A percentile compares a stretch with the other conserved stretches of the same genome.
Evolutionary conservation across 495 filamentous ascomycete species (phyloP).

Genomic region (Penicillium cinerascens): DNA sequence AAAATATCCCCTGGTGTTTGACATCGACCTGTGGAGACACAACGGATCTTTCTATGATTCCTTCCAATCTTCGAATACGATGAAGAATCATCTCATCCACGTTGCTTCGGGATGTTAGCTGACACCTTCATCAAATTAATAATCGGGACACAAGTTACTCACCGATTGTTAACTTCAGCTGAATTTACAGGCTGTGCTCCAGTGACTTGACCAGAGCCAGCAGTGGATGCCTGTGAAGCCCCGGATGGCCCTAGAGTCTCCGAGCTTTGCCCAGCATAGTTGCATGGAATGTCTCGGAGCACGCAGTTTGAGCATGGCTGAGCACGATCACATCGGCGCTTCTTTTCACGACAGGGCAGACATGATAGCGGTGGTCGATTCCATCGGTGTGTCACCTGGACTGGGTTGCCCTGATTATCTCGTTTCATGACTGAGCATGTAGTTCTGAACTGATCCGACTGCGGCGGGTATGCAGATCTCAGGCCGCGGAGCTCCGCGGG

Average conservation of each 20-base stretch:
- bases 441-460: not conserved
- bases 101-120: conserved; percentile 5
- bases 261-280: conserved; percentile 10
- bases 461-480: not conserved
- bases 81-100: conserved; percentile 11
- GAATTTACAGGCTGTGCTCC: not conserved
- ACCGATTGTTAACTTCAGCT: conserved; percentile 1
- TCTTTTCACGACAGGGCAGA: conserved; percentile 23
- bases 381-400: conserved; percentile 16
- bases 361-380: conserved; percentile 21
- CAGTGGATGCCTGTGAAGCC: not conserved
- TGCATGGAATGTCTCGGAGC: conserved; percentile 18
- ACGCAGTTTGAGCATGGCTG: conserved; percentile 31
- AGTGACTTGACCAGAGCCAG: not conserved
- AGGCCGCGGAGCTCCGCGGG: conserved; percentile 12
- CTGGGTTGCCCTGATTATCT: conserved; percentile 7
- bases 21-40: not conserved
- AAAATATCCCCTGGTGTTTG: not conserved
- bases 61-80: conserved; percentile 12
- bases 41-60: not conserved
- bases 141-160: not conserved
- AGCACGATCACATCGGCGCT: conserved; percentile 25
- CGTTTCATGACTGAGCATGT: conserved; percentile 16
- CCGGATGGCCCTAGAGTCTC: not conserved
- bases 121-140: not conserved